phyloP scores from a whole-genome alignment of 2,329 filamentous ascomycete species.

The Penicillium expansum region DNA sequence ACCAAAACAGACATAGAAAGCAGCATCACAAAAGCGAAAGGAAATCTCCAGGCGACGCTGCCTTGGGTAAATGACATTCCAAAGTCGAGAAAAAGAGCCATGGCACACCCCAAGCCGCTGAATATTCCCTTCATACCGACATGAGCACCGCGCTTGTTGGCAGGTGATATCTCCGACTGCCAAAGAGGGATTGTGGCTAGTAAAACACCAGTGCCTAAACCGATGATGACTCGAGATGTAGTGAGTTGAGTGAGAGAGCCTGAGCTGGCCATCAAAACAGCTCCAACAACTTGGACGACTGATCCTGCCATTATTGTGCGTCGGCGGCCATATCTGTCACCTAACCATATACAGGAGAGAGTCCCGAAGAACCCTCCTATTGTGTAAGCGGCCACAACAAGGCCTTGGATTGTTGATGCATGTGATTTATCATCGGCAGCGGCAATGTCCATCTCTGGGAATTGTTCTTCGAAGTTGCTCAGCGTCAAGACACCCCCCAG shows the following conservation, averaged over 20 bases:
- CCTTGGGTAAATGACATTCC: conserved; percentile 20
- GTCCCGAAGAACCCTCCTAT: conserved; percentile 22
- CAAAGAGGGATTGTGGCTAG: conserved; percentile 23
- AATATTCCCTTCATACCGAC: conserved; percentile 24
- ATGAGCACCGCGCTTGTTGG: conserved; percentile 21
- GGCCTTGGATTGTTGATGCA: conserved; percentile 20
- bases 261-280: conserved; percentile 15
- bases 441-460: conserved; percentile 19
- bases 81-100: conserved; percentile 21
- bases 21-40: conserved; percentile 19
- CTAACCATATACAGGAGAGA: conserved; percentile 21
- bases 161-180: conserved; percentile 23
- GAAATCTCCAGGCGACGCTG: conserved; percentile 21
- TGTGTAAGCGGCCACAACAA: conserved; percentile 18
- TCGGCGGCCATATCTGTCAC: conserved; percentile 21
- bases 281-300: conserved; percentile 15
- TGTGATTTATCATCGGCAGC: conserved; percentile 8
- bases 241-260: conserved; percentile 15
- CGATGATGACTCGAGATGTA: conserved; percentile 13
- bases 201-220: conserved; percentile 17
- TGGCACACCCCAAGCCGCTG: conserved; percentile 19
- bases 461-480: conserved; percentile 17
- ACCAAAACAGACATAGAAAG: conserved; percentile 13
- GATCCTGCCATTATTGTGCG: conserved; percentile 21
- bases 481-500: conserved; percentile 21